These are phyloP conservation scores for Solanum chmielewskii DNA, from an alignment of 257 asterid species.

Conservation along the genomic window DNA sequence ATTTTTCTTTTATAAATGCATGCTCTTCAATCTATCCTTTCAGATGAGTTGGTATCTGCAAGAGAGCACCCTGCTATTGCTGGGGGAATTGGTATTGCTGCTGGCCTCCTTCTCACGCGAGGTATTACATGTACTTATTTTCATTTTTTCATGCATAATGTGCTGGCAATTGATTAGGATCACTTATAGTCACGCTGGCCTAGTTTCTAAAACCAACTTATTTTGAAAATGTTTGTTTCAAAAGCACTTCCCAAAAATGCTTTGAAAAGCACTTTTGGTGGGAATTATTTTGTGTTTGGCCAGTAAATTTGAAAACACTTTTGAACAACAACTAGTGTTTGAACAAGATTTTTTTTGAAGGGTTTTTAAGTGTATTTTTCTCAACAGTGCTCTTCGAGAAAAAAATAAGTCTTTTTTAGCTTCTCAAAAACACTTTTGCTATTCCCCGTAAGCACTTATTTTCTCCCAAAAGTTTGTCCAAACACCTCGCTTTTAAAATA, in stretches of 20 bases:
- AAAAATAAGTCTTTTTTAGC: not conserved
- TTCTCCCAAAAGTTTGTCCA: not conserved
- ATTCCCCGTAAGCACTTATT: not conserved
- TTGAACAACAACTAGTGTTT: not conserved
- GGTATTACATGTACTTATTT: slow-evolving; percentile 27
- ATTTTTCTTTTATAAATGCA: not conserved
- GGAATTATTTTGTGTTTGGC: not conserved
- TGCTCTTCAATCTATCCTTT: not conserved
- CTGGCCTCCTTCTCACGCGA: slow-evolving; percentile 56
- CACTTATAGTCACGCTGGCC: not conserved
- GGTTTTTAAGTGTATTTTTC: not conserved
- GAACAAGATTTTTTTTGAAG: not conserved
- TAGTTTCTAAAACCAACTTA: not conserved
- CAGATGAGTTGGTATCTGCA: slow-evolving; percentile 45
- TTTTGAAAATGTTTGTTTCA: not conserved
- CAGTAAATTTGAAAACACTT: not conserved
- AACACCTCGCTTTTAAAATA: not conserved
- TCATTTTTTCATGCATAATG: not conserved
- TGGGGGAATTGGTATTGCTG: slow-evolving; percentile 62
- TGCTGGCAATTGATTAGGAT: not conserved
- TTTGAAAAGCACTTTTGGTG: not conserved
- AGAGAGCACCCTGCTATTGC: slow-evolving; percentile 61
- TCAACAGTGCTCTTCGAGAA: not conserved
- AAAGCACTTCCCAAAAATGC: not conserved
- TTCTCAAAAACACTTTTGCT: not conserved